phyloP scores from a whole-genome alignment of 805 yeast species.

The Zygosaccharomyces pseudorouxii region DNA sequence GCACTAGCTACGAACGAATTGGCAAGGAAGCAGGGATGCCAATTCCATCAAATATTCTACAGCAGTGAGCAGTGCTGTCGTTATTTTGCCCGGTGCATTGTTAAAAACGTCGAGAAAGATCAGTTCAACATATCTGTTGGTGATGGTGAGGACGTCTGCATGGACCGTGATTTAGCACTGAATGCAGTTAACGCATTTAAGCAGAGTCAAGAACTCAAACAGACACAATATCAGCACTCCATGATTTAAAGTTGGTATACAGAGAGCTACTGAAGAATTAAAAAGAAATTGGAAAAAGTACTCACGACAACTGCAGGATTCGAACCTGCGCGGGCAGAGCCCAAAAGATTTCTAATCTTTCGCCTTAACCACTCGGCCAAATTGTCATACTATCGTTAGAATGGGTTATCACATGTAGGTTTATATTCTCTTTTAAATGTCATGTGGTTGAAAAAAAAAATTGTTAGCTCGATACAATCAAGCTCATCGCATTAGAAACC shows the following conservation, averaged over 20 bases:
- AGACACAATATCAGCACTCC: no score
- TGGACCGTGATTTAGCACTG: conserved; percentile 2
- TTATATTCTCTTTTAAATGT: background rate
- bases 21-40: conserved; percentile 3
- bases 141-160: background rate
- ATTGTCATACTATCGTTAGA: conserved; percentile 31
- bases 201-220: background rate
- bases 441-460: background rate
- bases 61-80: conserved; percentile 2
- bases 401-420: no score
- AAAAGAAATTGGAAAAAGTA: no score
- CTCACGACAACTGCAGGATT: conserved; percentile 72
- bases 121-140: background rate
- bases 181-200: background rate
- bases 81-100: background rate
- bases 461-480: background rate
- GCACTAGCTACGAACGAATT: conserved; percentile 1
- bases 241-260: no score
- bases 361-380: conserved; percentile 69
- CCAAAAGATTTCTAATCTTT: conserved; percentile 58
- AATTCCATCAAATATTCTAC: conserved; percentile 4
- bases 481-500: background rate
- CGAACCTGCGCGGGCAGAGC: conserved; percentile 63
- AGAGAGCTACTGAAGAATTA: no score
- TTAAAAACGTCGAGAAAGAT: conserved; percentile 2